Conservation (phyloP, 768 basidiomycete genomes). For the Mycena vitilis region DNA sequence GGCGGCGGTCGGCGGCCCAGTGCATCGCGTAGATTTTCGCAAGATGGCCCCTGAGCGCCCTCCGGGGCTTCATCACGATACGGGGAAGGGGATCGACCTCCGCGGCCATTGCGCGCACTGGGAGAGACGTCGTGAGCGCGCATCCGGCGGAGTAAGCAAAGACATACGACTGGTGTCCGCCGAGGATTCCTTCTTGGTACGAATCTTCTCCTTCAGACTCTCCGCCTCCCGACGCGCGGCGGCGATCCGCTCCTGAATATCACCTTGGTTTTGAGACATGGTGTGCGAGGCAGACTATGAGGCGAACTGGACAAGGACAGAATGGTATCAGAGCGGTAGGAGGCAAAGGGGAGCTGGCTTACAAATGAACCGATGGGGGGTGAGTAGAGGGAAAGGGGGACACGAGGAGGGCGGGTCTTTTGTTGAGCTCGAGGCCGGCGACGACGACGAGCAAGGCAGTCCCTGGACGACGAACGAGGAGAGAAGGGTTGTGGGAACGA, state of each 20-base stretch:
- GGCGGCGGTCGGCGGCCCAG: conserved; percentile 97
- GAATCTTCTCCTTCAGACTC: conserved; percentile 97
- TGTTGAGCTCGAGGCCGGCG: conserved; percentile 28
- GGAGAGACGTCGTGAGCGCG: conserved; percentile 33
- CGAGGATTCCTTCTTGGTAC: conserved; percentile 94
- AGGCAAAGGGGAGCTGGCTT: conserved; percentile 18
- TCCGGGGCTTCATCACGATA: conserved; percentile 95
- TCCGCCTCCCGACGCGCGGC: conserved; percentile 97
- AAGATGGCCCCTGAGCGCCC: conserved; percentile 95
- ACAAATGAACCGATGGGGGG: conserved; percentile 25
- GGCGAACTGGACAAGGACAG: conserved; percentile 17
- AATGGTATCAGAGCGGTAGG: conserved; percentile 12
- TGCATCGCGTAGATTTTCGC: conserved; percentile 99
- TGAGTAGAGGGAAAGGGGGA: conserved; percentile 23
- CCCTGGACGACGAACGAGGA: conserved; percentile 30
- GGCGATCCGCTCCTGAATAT: conserved; percentile 93
- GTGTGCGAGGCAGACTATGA: conserved; percentile 33
- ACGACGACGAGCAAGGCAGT: conserved; percentile 22
- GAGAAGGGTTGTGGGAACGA: conserved; percentile 32
- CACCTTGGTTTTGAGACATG: conserved; percentile 86
- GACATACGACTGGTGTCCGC: conserved; percentile 97
- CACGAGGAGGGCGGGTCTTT: conserved; percentile 2
- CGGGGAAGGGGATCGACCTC: conserved; percentile 96
- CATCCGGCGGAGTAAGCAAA: conserved; percentile 14
- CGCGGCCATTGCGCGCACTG: conserved; percentile 98